phyloP scores from a whole-genome alignment of 2,329 filamentous ascomycete genomes.

The Monilinia vaccinii-corymbosi region DNA sequence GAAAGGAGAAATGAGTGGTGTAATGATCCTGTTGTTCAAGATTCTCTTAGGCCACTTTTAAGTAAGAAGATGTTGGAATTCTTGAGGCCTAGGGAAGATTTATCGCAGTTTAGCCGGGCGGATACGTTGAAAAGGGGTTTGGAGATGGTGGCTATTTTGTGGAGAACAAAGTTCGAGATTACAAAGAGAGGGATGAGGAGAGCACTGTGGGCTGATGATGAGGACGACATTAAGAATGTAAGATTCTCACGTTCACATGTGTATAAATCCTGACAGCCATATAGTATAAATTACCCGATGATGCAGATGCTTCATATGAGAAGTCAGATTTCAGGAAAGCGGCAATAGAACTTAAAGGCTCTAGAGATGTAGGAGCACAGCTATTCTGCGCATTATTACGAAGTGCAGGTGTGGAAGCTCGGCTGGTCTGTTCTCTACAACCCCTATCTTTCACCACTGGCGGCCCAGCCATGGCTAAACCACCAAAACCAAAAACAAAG shows the following conservation, averaged over 20 bases:
- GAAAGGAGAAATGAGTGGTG: conserved; percentile 81
- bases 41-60: conserved; percentile 54
- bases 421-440: conserved; percentile 86
- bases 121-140: conserved; percentile 73
- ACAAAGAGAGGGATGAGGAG: conserved; percentile 61
- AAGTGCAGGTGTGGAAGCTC: conserved; percentile 68
- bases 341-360: conserved; percentile 64
- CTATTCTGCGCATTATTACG: conserved; percentile 83
- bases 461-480: conserved; percentile 34
- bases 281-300: conserved; percentile 21
- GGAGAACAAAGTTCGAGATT: conserved; percentile 60
- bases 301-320: conserved; percentile 57
- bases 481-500: conserved; percentile 10
- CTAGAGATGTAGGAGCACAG: conserved; percentile 82
- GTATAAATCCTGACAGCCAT: conserved; percentile 14
- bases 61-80: conserved; percentile 55
- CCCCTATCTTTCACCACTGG: conserved; percentile 43
- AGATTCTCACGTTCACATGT: conserved; percentile 14
- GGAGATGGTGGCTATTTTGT: conserved; percentile 57
- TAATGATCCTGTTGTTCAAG: conserved; percentile 64
- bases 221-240: conserved; percentile 51
- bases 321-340: conserved; percentile 61
- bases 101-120: conserved; percentile 67
- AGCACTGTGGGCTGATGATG: conserved; percentile 66
- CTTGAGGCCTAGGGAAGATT: conserved; percentile 56